Evolutionary conservation across 1,284 basidiomycete genomes (phyloP).

Genomic region (Leccinum pachyderme): DNA sequence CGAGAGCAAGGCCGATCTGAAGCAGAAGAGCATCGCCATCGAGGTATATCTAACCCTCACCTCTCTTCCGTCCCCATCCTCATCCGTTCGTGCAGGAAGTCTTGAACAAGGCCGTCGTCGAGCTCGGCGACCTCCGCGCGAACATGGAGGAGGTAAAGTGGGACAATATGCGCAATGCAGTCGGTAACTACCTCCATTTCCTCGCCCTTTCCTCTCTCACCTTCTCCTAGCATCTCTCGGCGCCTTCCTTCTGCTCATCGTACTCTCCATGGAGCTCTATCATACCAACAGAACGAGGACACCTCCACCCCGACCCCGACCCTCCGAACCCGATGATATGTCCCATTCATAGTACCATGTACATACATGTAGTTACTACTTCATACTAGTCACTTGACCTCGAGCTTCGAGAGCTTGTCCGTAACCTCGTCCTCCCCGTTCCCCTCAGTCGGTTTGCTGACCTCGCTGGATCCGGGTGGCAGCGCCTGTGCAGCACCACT

Average conservation of each 20-base stretch:
- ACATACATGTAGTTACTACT: constrained; percentile 17
- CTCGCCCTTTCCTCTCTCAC: not conserved
- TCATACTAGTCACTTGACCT: constrained; percentile 19
- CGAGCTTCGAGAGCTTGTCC: constrained; percentile 45
- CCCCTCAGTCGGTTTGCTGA: not conserved
- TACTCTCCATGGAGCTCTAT: constrained; percentile 67
- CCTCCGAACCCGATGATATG: constrained; percentile 10
- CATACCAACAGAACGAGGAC: constrained; percentile 36
- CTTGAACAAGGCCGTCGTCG: constrained; percentile 83
- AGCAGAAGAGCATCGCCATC: constrained; percentile 83
- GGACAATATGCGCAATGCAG: constrained; percentile 87
- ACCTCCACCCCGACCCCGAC: constrained; percentile 34
- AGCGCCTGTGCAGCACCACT: not conserved
- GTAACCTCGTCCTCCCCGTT: constrained; percentile 35
- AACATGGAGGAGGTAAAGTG: constrained; percentile 88
- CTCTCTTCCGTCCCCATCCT: constrained; percentile 1
- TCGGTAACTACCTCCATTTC: constrained; percentile 52
- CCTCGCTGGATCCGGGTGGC: not conserved
- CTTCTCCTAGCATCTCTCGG: constrained; percentile 52
- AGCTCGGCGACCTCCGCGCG: constrained; percentile 82
- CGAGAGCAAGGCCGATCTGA: constrained; percentile 87
- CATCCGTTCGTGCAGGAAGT: constrained; percentile 52
- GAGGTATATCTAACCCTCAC: constrained; percentile 55
- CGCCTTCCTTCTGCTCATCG: constrained; percentile 63
- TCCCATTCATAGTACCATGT: constrained; percentile 21